Percentiles rank a stretch among this genome's conserved stretches.
phyloP scores from a whole-genome alignment of 2,329 filamentous ascomycete species.

The Colletotrichum brevisporum region DNA sequence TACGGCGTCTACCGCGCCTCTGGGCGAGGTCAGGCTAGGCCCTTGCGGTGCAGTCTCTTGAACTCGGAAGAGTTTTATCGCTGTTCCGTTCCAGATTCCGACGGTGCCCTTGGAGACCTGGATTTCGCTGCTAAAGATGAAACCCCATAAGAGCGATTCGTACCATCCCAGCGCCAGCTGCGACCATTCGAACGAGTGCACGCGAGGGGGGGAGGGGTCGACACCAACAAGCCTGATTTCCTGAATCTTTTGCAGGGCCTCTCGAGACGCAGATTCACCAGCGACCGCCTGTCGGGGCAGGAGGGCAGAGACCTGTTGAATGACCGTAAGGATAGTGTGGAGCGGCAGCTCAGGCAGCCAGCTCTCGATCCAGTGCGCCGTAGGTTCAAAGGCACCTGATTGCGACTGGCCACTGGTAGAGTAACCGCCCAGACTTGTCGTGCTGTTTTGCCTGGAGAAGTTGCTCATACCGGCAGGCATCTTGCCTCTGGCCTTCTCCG shows the following conservation, averaged over 20 bases:
- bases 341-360: conserved; percentile 95
- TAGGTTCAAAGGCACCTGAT: conserved; percentile 80
- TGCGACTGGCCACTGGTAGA: conserved; percentile 70
- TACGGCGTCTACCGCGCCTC: conserved; percentile 93
- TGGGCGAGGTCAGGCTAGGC: conserved; percentile 85
- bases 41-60: conserved; percentile 86
- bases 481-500: conserved; percentile 96
- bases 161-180: conserved; percentile 94
- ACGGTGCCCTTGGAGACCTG: conserved; percentile 87
- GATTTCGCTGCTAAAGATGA: conserved; percentile 93
- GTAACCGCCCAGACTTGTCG: conserved; percentile 81
- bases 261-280: conserved; percentile 59
- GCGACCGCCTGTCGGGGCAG: conserved; percentile 66
- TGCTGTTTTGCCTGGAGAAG: conserved; percentile 93
- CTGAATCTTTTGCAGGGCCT: conserved; percentile 68
- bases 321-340: conserved; percentile 85
- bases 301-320: conserved; percentile 74
- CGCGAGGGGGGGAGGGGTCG: conserved; percentile 80
- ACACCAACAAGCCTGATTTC: conserved; percentile 77
- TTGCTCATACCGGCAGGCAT: conserved; percentile 87
- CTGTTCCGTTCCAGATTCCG: conserved; percentile 94
- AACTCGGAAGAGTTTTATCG: conserved; percentile 89
- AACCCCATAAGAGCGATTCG: conserved; percentile 92
- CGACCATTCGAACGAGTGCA: conserved; percentile 96
- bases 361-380: conserved; percentile 87